Conservation (phyloP, 176 grass and related monocot species). For the Alopecurus myosuroides region DNA sequence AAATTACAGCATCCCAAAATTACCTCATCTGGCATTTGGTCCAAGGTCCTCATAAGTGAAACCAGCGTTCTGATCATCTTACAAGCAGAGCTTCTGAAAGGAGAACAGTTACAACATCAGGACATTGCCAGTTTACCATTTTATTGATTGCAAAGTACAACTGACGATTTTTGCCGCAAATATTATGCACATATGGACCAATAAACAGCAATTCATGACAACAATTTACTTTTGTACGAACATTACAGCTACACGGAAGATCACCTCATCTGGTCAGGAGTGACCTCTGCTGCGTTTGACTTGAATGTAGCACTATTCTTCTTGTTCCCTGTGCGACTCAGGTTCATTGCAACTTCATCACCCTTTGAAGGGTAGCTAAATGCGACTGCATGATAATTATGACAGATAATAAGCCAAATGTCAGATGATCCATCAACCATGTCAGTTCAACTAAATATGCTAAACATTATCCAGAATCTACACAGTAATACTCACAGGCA, state of each 20-base stretch:
- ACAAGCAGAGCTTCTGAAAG: conserved; percentile 77
- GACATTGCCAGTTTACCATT: conserved; percentile 5
- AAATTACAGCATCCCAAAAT: neutral
- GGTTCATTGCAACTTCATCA: too few relatives aligned
- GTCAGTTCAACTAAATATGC: too few relatives aligned
- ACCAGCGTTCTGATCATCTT: conserved; percentile 94
- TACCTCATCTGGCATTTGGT: conserved; percentile 93
- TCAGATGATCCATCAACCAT: too few relatives aligned
- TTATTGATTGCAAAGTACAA: neutral
- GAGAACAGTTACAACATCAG: conserved; percentile 24
- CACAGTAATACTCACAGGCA: too few relatives aligned
- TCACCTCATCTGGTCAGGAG: too few relatives aligned
- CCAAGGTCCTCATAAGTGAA: conserved; percentile 95
- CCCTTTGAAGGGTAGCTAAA: too few relatives aligned
- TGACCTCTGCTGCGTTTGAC: too few relatives aligned
- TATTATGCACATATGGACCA: neutral
- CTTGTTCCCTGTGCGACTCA: too few relatives aligned
- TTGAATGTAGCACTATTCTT: too few relatives aligned
- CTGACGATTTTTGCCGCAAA: neutral
- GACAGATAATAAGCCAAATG: too few relatives aligned
- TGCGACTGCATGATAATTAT: too few relatives aligned
- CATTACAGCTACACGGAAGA: conserved; percentile 8
- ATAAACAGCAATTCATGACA: neutral
- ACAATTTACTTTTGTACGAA: neutral
- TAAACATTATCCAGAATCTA: too few relatives aligned